Evolutionary conservation across 305 asterid species (phyloP).

Genomic region (Withania somnifera): DNA sequence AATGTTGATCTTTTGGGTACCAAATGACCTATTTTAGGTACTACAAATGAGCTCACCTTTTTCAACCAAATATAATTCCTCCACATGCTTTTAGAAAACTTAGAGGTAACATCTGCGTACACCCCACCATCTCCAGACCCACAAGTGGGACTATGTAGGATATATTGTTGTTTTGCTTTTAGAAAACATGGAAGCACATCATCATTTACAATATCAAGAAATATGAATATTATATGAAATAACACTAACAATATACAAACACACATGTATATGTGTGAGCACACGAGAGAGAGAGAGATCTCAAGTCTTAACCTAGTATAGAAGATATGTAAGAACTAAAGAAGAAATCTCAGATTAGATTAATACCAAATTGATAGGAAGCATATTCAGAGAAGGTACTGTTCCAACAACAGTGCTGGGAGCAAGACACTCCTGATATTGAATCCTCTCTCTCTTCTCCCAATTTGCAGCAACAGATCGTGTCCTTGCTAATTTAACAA

Average conservation of each 20-base stretch:
- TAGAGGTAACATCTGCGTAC: not conserved
- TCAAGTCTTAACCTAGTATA: not conserved
- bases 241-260: not conserved
- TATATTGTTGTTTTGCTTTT: not conserved
- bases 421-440: constrained; percentile 37
- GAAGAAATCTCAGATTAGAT: not conserved
- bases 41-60: not conserved
- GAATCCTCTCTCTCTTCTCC: constrained; percentile 61
- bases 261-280: not conserved
- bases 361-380: constrained; percentile 16
- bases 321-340: not conserved
- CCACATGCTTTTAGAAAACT: not conserved
- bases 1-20: not conserved
- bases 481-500: constrained; percentile 42
- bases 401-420: constrained; percentile 50
- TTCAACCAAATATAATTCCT: not conserved
- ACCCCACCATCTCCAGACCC: not conserved
- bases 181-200: not conserved
- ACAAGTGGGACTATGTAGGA: not conserved
- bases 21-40: not conserved
- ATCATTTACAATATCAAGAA: not conserved
- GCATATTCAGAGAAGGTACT: constrained; percentile 29
- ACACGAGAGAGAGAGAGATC: not conserved
- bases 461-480: constrained; percentile 41
- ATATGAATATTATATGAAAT: not conserved